Conservation (phyloP, 441 rosid genomes). For the Euphorbia schlechtendalii region DNA sequence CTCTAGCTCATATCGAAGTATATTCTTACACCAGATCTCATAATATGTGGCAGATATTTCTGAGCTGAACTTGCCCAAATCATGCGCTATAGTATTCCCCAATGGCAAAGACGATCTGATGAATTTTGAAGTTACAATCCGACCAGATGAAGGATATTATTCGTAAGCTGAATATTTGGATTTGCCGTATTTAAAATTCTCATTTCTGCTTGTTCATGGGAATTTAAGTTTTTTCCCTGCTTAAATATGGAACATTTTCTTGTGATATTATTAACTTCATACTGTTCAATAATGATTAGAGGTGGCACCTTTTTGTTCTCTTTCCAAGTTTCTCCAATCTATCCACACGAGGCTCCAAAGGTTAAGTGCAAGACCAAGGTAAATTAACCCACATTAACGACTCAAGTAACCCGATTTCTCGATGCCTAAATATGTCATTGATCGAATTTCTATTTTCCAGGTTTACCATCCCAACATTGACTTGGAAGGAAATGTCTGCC, state of each 20-base stretch:
- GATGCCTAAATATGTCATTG: background rate
- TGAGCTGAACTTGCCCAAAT: conserved; percentile 77
- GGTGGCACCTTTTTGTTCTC: conserved; percentile 60
- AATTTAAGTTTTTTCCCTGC: background rate
- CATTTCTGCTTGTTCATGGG: too few relatives aligned
- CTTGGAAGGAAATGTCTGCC: conserved; percentile 94
- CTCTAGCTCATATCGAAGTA: too few relatives aligned
- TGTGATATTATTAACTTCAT: background rate
- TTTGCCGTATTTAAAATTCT: too few relatives aligned
- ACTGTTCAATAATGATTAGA: conserved; percentile 31
- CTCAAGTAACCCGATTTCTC: background rate
- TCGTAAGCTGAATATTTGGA: too few relatives aligned
- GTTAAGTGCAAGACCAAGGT: conserved; percentile 99
- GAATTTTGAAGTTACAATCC: conserved; percentile 83
- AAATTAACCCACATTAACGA: background rate
- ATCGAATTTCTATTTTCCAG: conserved; percentile 31
- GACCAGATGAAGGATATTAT: conserved; percentile 92
- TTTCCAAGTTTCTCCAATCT: conserved; percentile 76
- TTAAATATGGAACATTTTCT: background rate
- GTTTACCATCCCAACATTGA: conserved; percentile 93
- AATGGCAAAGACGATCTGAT: conserved; percentile 88
- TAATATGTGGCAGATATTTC: conserved; percentile 54
- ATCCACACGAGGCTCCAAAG: conserved; percentile 93
- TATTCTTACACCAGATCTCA: background rate
- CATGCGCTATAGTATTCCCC: conserved; percentile 71